Evolutionary conservation across 805 yeast species (phyloP), one percentile per base, ranked within the genome.

Genomic region (Yarrowia sp.): DNA sequence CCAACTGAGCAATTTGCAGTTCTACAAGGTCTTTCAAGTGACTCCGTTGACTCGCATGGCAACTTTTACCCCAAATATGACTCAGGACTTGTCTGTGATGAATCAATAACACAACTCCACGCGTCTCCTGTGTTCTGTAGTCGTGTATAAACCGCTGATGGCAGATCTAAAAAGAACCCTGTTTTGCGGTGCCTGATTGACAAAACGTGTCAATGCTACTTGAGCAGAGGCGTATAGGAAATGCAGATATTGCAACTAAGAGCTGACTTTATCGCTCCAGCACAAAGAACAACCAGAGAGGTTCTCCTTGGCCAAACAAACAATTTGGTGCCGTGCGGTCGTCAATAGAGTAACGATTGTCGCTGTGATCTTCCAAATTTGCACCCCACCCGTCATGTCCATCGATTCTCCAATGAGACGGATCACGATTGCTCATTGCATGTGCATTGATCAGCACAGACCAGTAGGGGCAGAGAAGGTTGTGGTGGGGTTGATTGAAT

Each of bases 341-440:
- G 16, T 48, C 32, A 28, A 46, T 48, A 32, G 28, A 48, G 54
- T 48, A 48, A 48, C 22, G 54, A 48, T 48, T 19, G 54, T 30
- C 54, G 54, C 36, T 14, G 38, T 7, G 54, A 48, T 48, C 54
- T 19, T 28, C 54, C 24, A 10, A 5, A 48, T 32, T 38, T 48
- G 36, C 54, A 48, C 54, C 54, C 54, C 54, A 32, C 54, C 17
- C 36, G 35, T 48, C 36, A 48, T 48, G 16, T 26, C 12, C 52
- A 17, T 24, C 52, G 52, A 48, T 48, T 17, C 24, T n/a, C 54
- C 38, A 48, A 46, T 28, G 26, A 21, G 26, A 26, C 24, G 26
- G 35, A 46, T 38, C 36, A 30, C 26, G 38, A 48, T 48, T 48
- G 54, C 54, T 48, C 54, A 48, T 48, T 48, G 54, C 54, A 48